Conservation (phyloP, 169 alveolate species). For the Babesia microti region DNA sequence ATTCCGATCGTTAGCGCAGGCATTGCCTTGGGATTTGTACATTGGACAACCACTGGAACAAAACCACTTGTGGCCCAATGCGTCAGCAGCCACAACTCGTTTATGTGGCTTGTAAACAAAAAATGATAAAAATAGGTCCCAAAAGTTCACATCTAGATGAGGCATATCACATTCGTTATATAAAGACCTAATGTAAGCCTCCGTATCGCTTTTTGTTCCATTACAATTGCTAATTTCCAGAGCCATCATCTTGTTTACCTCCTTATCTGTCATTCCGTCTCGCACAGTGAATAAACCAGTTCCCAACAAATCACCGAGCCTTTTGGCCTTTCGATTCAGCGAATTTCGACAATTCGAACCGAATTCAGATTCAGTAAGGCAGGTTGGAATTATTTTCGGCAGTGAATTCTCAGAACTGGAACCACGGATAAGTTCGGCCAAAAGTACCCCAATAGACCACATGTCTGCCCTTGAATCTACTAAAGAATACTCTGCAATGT, state of each 20-base stretch:
- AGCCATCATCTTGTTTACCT: slow-evolving; percentile 15
- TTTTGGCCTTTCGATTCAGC: background rate
- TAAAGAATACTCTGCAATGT: slow-evolving; percentile 15
- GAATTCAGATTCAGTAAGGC: background rate
- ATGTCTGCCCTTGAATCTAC: slow-evolving; percentile 28
- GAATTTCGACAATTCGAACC: background rate
- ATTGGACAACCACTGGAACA: background rate
- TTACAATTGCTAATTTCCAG: slow-evolving; percentile 23
- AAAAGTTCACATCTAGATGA: slow-evolving; percentile 9
- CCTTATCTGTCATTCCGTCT: slow-evolving; percentile 11
- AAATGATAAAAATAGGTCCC: slow-evolving; percentile 16
- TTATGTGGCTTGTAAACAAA: slow-evolving; percentile 20
- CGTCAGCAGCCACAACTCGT: slow-evolving; percentile 19
- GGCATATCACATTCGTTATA: slow-evolving; percentile 28
- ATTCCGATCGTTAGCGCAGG: slow-evolving; percentile 7
- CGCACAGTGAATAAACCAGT: slow-evolving; percentile 22
- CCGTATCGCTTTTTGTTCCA: no score
- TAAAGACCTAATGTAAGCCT: slow-evolving; percentile 3
- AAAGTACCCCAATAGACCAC: slow-evolving; percentile 44
- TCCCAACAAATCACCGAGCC: slow-evolving; percentile 9
- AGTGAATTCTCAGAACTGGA: slow-evolving; percentile 17
- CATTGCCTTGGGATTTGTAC: slow-evolving; percentile 10
- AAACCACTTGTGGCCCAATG: slow-evolving; percentile 34
- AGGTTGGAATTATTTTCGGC: background rate
- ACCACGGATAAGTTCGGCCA: slow-evolving; percentile 37